A percentile compares a stretch with the other conserved stretches of the same genome.
Conservation (phyloP, 345 rosid genomes). For the Geranium rotundifolium region DNA sequence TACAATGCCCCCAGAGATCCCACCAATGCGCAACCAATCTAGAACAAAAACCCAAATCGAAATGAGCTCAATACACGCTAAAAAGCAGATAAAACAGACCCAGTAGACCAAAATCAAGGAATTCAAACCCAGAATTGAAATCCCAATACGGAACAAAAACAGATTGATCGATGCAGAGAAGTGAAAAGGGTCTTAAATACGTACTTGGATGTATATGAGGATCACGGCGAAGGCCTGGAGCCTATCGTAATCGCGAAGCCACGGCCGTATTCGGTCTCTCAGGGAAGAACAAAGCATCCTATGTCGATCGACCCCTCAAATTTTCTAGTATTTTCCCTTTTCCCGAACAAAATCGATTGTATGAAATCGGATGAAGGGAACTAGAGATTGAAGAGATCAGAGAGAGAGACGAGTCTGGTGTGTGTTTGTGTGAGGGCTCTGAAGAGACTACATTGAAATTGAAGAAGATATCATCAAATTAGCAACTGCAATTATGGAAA, state of each 20-base stretch:
- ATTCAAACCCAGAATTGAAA: no score
- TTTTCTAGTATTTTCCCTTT: no score
- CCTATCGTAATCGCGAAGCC: conserved; percentile 60
- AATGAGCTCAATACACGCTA: neutral
- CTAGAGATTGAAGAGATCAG: no score
- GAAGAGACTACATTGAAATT: no score
- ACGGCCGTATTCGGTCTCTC: conserved; percentile 42
- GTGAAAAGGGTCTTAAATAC: neutral
- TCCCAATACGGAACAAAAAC: no score
- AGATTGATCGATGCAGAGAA: no score
- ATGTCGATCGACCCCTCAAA: neutral
- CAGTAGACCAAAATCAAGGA: neutral
- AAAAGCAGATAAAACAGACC: neutral
- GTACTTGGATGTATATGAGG: conserved; percentile 74
- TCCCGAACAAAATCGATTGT: no score
- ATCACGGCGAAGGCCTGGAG: conserved; percentile 60
- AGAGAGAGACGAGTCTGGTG: no score
- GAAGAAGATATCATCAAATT: no score
- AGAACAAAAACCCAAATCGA: neutral
- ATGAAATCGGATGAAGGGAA: no score
- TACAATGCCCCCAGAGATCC: conserved; percentile 80
- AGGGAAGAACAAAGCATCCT: conserved; percentile 18
- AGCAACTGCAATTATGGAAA: no score
- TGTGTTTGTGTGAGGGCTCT: no score
- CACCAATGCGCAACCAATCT: conserved; percentile 75